Percentiles rank a stretch among this genome's conserved stretches.
Conservation (phyloP, 2,329 filamentous ascomycete genomes). For the Aureobasidium pullulans region DNA sequence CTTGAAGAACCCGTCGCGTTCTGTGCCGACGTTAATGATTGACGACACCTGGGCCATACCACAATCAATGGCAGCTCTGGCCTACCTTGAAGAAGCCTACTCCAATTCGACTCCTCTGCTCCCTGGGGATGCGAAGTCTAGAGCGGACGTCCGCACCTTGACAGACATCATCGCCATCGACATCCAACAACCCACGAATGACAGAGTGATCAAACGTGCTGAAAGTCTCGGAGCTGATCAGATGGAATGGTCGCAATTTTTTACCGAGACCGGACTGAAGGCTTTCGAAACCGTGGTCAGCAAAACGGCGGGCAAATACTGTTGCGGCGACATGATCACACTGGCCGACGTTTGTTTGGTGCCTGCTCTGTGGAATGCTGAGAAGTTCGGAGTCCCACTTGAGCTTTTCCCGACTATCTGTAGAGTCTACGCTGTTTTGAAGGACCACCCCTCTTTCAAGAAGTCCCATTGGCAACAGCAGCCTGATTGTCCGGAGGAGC, state of each 20-base stretch:
- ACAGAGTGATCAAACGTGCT: slow-evolving; percentile 46
- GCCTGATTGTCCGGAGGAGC: slow-evolving; percentile 45
- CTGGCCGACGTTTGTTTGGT: slow-evolving; percentile 53
- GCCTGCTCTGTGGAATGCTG: slow-evolving; percentile 52
- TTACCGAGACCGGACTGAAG: slow-evolving; percentile 46
- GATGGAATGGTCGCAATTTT: slow-evolving; percentile 44
- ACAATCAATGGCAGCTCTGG: slow-evolving; percentile 52
- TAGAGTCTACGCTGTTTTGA: slow-evolving; percentile 40
- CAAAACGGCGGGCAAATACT: slow-evolving; percentile 42
- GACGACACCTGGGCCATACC: slow-evolving; percentile 22
- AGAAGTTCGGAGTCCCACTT: slow-evolving; percentile 49
- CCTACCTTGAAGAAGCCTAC: slow-evolving; percentile 53
- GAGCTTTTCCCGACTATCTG: slow-evolving; percentile 40
- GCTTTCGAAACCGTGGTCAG: slow-evolving; percentile 47
- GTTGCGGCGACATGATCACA: slow-evolving; percentile 48
- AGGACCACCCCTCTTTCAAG: slow-evolving; percentile 43
- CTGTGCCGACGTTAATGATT: slow-evolving; percentile 48
- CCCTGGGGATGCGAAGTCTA: slow-evolving; percentile 34
- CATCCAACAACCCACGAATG: slow-evolving; percentile 54
- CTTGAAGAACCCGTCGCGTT: slow-evolving; percentile 46
- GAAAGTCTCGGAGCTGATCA: slow-evolving; percentile 37
- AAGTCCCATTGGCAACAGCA: slow-evolving; percentile 49
- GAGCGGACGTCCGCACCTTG: slow-evolving; percentile 48
- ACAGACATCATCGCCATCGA: slow-evolving; percentile 50
- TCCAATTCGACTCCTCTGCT: slow-evolving; percentile 37